These are phyloP conservation scores for Malus orientalis DNA, from an alignment of 306 rosid genomes.

Conservation along the genomic window DNA sequence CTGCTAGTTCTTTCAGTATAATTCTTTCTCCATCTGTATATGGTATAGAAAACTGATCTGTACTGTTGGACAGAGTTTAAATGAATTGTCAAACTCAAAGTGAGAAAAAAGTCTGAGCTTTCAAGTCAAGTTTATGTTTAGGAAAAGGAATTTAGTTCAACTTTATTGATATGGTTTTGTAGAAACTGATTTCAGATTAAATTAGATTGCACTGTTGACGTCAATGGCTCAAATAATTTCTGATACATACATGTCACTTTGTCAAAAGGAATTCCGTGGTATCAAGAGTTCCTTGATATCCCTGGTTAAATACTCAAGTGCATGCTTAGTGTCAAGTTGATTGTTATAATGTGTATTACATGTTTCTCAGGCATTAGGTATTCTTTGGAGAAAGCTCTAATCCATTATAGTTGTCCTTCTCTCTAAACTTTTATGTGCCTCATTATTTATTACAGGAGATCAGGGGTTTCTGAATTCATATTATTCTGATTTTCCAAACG, in stretches of 20 bases:
- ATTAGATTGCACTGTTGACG: neutral
- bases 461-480: constrained; percentile 98
- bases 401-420: neutral
- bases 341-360: neutral
- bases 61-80: neutral
- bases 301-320: neutral
- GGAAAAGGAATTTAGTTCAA: neutral
- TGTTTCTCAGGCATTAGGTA: neutral
- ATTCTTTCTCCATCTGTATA: neutral
- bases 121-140: neutral
- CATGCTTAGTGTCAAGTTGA: neutral
- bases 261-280: neutral
- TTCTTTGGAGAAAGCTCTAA: neutral
- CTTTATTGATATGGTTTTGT: neutral
- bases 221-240: neutral
- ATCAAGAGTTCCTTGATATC: neutral
- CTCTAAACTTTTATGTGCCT: neutral
- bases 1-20: neutral
- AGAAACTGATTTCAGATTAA: neutral
- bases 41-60: neutral
- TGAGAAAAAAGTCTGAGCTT: neutral
- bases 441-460: constrained; percentile 58
- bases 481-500: constrained; percentile 79
- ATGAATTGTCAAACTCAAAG: neutral
- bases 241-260: neutral